Base-by-base conservation (phyloP, 148 eudicot genomes). In the Rhododendron ferrugineum region DNA sequence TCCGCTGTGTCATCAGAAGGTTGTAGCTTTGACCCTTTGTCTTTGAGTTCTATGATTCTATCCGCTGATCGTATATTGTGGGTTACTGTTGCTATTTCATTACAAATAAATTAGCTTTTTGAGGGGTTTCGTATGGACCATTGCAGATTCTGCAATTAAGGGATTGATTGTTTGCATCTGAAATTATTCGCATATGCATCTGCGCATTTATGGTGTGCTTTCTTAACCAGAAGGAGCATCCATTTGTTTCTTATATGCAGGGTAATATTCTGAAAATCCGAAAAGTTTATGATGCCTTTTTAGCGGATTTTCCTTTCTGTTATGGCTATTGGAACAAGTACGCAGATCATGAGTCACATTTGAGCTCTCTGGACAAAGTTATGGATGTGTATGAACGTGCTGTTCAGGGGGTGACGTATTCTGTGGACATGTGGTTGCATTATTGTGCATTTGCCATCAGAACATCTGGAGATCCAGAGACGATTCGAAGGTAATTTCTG, bases 341-440 rank as follows among this genome's bases (percentile, higher is more conserved):
- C 6, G 44, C 44, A 1, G 44, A 40, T 5, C 44, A 40, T 40
- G 44, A 40, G 44, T 40, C 44, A 40, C 44, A 40, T 40, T 40
- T 40, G 44, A 40, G 44, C 44, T 40, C 44, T 40, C 44, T 40
- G 44, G 97, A 95, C 89, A 97, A 95, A 90, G 99, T 97, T 85
- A 94, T 90, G 76, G 99, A 97, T 92, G 98, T 97, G 47, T 97
- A 97, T 91, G 99, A 97, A 89, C 92, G 98, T 82, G 98, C 99
- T 44, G 94, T 94, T 79, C 94, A 91, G 87, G 99, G 98, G 64
- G 99, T 40, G 44, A 40, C 44, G 44, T 40, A 40, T 40, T 40
- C 44, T 5, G 44, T 40, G 44, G 44, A 40, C 44, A 40, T 40
- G 44, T 40, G 44, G 44, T 40, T 40, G 44, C 44, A 40, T 40